These are phyloP conservation scores for Amphicarpaea edgeworthii DNA, from an alignment of 306 rosid genomes.

Conservation along the genomic window DNA sequence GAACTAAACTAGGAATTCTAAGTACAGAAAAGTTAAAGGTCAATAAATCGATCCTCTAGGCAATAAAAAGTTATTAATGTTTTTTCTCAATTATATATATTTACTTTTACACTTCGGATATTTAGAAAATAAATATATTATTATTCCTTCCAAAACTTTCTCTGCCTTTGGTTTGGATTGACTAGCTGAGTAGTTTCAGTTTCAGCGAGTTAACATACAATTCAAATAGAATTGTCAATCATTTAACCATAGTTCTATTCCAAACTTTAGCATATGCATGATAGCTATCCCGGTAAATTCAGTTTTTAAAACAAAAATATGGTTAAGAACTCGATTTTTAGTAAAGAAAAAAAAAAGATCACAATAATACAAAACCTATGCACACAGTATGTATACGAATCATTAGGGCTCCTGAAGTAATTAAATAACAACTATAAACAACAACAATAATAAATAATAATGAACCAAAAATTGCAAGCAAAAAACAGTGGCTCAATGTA, in stretches of 20 bases:
- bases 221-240: not conserved
- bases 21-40: not conserved
- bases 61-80: not conserved
- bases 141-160: not conserved
- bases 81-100: not conserved
- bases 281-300: not conserved
- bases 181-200: not conserved
- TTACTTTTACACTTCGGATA: not conserved
- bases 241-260: not conserved
- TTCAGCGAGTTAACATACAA: not conserved
- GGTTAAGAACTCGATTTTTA: not conserved
- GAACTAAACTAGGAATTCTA: constrained; percentile 7
- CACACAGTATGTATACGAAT: not conserved
- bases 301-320: not conserved
- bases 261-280: not conserved
- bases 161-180: not conserved
- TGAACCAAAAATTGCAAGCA: not conserved
- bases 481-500: not conserved
- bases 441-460: not conserved
- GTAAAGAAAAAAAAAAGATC: not conserved
- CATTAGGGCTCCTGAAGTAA: constrained; percentile 12
- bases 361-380: not conserved
- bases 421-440: not conserved
- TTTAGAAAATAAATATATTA: not conserved
- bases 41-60: not conserved